Evolutionary conservation across 2,329 filamentous ascomycete species (phyloP).

Genomic region (Cladorrhinum sp.): DNA sequence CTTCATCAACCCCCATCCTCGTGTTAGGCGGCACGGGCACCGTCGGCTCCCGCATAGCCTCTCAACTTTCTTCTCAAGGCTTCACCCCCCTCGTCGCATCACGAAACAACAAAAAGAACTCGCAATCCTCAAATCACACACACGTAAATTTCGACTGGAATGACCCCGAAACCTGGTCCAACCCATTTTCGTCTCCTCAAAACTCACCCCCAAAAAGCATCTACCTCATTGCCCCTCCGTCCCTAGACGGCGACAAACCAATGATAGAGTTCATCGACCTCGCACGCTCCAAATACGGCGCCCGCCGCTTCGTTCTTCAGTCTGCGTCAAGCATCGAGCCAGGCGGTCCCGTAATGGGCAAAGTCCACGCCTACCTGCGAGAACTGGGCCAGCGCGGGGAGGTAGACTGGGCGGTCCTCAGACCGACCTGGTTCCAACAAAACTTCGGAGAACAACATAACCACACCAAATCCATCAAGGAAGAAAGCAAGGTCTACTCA

Average conservation of each 20-base stretch:
- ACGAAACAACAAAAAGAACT: constrained; percentile 33
- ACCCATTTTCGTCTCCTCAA: constrained; percentile 29
- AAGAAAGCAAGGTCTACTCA: constrained; percentile 42
- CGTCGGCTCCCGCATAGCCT: constrained; percentile 39
- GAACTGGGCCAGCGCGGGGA: constrained; percentile 35
- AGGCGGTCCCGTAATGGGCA: constrained; percentile 36
- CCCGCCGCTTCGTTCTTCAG: constrained; percentile 45
- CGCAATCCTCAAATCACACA: constrained; percentile 7
- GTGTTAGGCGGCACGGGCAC: constrained; percentile 46
- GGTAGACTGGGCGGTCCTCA: constrained; percentile 42
- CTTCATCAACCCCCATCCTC: constrained; percentile 32
- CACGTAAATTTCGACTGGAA: constrained; percentile 45
- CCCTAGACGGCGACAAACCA: constrained; percentile 31
- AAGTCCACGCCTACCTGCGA: constrained; percentile 39
- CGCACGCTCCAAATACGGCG: constrained; percentile 34
- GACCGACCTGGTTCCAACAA: constrained; percentile 52
- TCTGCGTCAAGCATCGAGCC: constrained; percentile 37
- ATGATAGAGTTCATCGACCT: constrained; percentile 43
- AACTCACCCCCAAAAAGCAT: constrained; percentile 24
- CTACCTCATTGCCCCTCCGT: constrained; percentile 40
- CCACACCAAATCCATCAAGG: constrained; percentile 33
- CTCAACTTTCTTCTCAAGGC: constrained; percentile 32
- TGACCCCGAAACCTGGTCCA: constrained; percentile 39
- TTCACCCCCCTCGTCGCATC: constrained; percentile 39
- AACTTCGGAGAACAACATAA: constrained; percentile 39